Percentiles rank a stretch among this genome's conserved stretches.
Conservation (phyloP, 106 monocot genomes). For the Cymbidium sinense region DNA sequence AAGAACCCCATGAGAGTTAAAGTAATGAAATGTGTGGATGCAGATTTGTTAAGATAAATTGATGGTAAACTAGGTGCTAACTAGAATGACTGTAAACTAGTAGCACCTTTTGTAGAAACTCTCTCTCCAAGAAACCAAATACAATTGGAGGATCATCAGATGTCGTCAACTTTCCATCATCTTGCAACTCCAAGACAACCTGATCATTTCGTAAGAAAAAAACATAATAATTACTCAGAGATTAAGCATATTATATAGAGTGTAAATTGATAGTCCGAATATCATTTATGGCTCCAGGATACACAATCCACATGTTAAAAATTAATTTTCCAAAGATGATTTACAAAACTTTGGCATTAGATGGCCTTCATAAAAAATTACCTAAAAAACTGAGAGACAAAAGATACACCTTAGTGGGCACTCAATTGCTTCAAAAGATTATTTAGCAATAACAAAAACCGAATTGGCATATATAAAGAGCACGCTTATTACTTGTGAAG, state of each 20-base stretch:
- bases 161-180: conserved; percentile 76
- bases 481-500: too few species aligned
- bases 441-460: too few species aligned
- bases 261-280: not conserved
- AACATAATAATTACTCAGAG: not conserved
- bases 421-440: too few species aligned
- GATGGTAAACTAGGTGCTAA: not conserved
- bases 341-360: not conserved
- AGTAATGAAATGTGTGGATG: not conserved
- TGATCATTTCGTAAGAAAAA: conserved; percentile 12
- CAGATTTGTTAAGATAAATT: not conserved
- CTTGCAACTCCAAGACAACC: conserved; percentile 91
- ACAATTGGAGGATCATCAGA: conserved; percentile 86
- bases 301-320: too few species aligned
- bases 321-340: not conserved
- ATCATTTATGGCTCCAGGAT: too few species aligned
- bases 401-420: too few species aligned
- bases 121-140: conserved; percentile 48
- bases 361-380: not conserved
- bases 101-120: conserved; percentile 55
- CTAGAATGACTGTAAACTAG: not conserved
- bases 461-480: too few species aligned
- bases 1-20: not conserved
- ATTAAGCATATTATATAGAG: not conserved
- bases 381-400: too few species aligned